Evolutionary conservation across 257 asterid species (phyloP).

Genomic region (Catharanthus roseus): DNA sequence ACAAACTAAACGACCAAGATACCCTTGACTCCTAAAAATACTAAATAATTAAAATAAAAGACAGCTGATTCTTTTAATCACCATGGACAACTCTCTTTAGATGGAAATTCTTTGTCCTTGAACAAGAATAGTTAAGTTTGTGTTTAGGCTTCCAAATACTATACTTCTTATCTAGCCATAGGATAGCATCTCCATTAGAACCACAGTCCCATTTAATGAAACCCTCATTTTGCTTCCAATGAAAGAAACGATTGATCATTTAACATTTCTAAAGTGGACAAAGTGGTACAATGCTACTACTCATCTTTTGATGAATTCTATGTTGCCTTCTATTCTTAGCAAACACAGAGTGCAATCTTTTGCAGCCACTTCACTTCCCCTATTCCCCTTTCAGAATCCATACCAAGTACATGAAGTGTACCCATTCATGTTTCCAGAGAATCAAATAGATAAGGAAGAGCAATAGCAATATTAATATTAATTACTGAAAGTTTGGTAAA

Average conservation of each 20-base stretch:
- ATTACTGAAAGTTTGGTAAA: neutral
- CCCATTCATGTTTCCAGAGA: neutral
- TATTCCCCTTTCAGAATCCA: neutral
- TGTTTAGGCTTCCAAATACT: too few relatives aligned
- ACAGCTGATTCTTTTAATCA: too few relatives aligned
- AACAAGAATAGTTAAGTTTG: too few relatives aligned
- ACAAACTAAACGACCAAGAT: too few relatives aligned
- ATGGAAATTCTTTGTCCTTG: too few relatives aligned
- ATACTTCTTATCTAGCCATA: too few relatives aligned
- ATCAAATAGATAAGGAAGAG: neutral
- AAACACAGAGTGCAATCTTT: neutral
- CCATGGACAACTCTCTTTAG: too few relatives aligned
- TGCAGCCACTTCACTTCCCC: neutral
- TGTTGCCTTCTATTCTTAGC: neutral
- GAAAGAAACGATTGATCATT: neutral
- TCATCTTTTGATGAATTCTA: neutral
- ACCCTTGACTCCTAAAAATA: too few relatives aligned
- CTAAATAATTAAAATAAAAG: too few relatives aligned
- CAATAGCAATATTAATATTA: neutral
- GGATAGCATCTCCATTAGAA: too few relatives aligned
- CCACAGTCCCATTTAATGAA: neutral
- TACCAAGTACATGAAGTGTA: neutral
- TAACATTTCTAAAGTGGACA: neutral
- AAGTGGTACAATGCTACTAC: neutral
- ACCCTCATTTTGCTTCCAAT: neutral